A percentile compares a stretch with the other conserved stretches of the same genome.
Conservation (phyloP, 768 basidiomycete species). For the Trametes maxima region DNA sequence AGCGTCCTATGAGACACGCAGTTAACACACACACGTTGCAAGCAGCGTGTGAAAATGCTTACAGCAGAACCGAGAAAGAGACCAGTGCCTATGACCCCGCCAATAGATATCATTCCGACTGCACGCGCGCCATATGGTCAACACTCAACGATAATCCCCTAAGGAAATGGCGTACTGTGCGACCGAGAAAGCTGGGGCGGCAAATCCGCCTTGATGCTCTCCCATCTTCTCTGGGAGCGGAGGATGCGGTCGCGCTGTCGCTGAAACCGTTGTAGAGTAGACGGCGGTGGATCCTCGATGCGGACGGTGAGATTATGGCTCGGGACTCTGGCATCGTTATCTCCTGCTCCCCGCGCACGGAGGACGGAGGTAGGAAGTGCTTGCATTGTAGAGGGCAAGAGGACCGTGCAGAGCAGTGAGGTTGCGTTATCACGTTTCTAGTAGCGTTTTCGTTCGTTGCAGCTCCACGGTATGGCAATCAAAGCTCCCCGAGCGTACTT, state of each 20-base stretch:
- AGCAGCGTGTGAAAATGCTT: background rate
- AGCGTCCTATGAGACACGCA: slow-evolving; percentile 25
- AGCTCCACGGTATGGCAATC: too few relatives aligned
- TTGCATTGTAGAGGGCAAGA: too few relatives aligned
- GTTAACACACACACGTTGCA: background rate
- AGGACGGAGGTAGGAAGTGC: too few relatives aligned
- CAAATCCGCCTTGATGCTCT: slow-evolving; percentile 30
- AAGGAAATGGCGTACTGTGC: slow-evolving; percentile 25
- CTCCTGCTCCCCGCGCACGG: background rate
- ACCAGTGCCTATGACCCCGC: slow-evolving; percentile 42
- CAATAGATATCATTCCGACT: slow-evolving; percentile 35
- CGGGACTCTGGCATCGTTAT: too few relatives aligned
- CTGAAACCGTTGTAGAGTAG: slow-evolving; percentile 5
- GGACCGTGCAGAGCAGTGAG: too few relatives aligned
- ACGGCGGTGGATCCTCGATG: slow-evolving; percentile 1
- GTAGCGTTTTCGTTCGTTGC: too few relatives aligned
- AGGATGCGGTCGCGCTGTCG: slow-evolving; percentile 27
- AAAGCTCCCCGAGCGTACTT: too few relatives aligned
- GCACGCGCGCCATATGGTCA: background rate
- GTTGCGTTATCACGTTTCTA: too few relatives aligned
- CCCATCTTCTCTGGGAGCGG: slow-evolving; percentile 30
- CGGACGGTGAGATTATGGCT: background rate
- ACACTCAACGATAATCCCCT: background rate
- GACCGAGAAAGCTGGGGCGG: slow-evolving; percentile 31
- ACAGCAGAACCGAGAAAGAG: slow-evolving; percentile 41